Percentiles rank a stretch among this genome's conserved stretches.
These are phyloP conservation scores for Excoecaria cochinchinensis DNA, from an alignment of 345 rosid genomes.

Conservation along the genomic window DNA sequence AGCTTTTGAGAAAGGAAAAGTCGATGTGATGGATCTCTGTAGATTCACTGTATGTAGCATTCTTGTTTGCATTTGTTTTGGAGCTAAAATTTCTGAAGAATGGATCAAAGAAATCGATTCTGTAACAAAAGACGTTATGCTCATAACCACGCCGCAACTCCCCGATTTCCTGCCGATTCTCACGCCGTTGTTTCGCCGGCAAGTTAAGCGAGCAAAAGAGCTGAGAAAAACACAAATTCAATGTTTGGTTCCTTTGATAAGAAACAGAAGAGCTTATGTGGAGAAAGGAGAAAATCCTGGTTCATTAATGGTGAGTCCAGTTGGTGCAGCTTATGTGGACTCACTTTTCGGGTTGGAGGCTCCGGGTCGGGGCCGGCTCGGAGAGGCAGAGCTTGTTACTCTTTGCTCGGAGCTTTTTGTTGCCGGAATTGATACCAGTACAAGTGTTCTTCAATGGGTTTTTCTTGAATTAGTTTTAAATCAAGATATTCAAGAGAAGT, in stretches of 20 bases:
- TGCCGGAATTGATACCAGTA: slow-evolving; percentile 92
- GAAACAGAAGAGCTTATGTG: slow-evolving; percentile 55
- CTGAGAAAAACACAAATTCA: slow-evolving; percentile 72
- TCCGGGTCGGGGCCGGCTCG: slow-evolving; percentile 44
- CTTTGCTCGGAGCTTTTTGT: slow-evolving; percentile 75
- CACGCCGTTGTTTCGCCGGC: slow-evolving; percentile 63
- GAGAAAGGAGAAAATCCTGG: slow-evolving; percentile 42
- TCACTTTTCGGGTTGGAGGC: slow-evolving; percentile 59
- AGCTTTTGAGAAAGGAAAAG: slow-evolving; percentile 47
- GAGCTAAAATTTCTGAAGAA: slow-evolving; percentile 75
- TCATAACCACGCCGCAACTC: slow-evolving; percentile 64
- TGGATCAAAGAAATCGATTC: slow-evolving; percentile 59
- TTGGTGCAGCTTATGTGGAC: slow-evolving; percentile 94
- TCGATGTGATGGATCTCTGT: slow-evolving; percentile 74
- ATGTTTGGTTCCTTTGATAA: slow-evolving; percentile 70
- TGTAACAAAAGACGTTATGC: slow-evolving; percentile 80
- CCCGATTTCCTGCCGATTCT: slow-evolving; percentile 81
- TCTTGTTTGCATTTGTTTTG: slow-evolving; percentile 80
- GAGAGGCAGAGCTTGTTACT: slow-evolving; percentile 85
- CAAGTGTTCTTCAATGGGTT: slow-evolving; percentile 85
- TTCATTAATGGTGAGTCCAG: slow-evolving; percentile 75
- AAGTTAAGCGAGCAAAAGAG: slow-evolving; percentile 60
- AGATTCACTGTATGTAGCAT: slow-evolving; percentile 75
- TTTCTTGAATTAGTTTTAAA: slow-evolving; percentile 60
- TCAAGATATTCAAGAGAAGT: slow-evolving; percentile 64